Base-by-base conservation (phyloP, 176 grass and related monocot species). In the Oryza punctata region DNA sequence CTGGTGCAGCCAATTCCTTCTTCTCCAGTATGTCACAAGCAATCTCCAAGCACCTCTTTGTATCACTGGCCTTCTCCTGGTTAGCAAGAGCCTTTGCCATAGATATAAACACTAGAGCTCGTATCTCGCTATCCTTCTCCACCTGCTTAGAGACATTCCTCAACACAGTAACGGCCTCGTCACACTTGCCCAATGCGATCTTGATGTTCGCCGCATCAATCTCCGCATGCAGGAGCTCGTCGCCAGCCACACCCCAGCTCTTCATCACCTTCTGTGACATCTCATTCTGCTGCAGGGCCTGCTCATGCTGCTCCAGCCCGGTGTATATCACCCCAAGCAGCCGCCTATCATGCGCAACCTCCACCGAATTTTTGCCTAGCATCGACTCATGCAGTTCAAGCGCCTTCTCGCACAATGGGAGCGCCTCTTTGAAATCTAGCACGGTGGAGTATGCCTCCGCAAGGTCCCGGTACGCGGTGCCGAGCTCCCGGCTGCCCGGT, bases 311-410 rank as follows among this genome's bases (percentile, higher is more conserved):
- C 85, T 98, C 96, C 29, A 95, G 83, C 1, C 93, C 93, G 1
- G 93, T 98, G 60, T 98, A 98, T 72, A 98, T 95, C 63, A 98
- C 96, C 10, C 91, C 93, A n/a, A 98, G 92, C 79, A 98, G 81
- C 35, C 93, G 88, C 67, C 93, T 81, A 76, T 93, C 93, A 27
- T 93, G 88, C 1, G 96, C 96, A 1, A 93, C 93, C 91, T 98
- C 96, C 7, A 95, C 82, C 0, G 93, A 98, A 75, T 98, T 98
- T 86, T 69, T 88, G 38, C 96, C 96, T 1, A 95, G 90, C 26
- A 87, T 77, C 3, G 21, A 81, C 69, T 85, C 69, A 52, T 98
- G 96, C 57, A 98, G 85, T 32, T 95, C 82, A 14, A 98, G 71
- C 12, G 96, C 93, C 65, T 93, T 95, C 57, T 90, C 88, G 77